Evolutionary conservation across 805 yeast genomes (phyloP).

Genomic region (Wickerhamomyces alni): DNA sequence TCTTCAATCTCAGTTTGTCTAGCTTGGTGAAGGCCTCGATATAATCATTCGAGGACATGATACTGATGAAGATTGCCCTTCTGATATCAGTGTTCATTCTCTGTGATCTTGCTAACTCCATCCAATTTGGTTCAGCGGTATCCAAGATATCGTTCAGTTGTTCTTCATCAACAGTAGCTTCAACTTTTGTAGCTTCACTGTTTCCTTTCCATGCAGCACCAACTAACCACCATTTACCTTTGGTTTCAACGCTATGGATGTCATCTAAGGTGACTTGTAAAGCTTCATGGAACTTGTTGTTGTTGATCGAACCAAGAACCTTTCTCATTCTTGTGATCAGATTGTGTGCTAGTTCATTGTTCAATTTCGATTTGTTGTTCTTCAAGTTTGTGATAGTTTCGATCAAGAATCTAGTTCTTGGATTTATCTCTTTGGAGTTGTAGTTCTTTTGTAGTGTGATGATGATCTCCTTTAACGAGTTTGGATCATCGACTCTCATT

Average conservation of each 20-base stretch:
- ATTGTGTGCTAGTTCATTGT: conserved; percentile 44
- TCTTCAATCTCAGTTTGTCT: conserved; percentile 73
- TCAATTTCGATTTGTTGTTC: conserved; percentile 67
- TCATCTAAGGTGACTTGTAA: conserved; percentile 80
- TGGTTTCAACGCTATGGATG: conserved; percentile 65
- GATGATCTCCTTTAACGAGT: conserved; percentile 76
- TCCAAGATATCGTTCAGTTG: conserved; percentile 15
- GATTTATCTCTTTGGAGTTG: conserved; percentile 32
- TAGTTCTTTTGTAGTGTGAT: conserved; percentile 39
- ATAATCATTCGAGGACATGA: conserved; percentile 93
- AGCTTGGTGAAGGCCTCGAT: conserved; percentile 80
- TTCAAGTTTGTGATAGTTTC: conserved; percentile 84
- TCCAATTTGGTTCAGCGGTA: conserved; percentile 65
- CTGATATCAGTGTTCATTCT: conserved; percentile 95
- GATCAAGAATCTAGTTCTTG: conserved; percentile 76
- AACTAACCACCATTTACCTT: conserved; percentile 98
- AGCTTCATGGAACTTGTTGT: conserved; percentile 56
- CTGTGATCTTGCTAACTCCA: conserved; percentile 76
- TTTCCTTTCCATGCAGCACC: conserved; percentile 96
- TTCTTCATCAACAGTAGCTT: conserved; percentile 15
- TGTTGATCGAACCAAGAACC: conserved; percentile 46
- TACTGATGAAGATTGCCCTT: conserved; percentile 86
- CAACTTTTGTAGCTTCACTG: conserved; percentile 14
- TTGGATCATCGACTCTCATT: conserved; percentile 86
- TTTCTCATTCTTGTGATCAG: conserved; percentile 57